phyloP scores from a whole-genome alignment of 768 basidiomycete species.

The Termitomyces sp. region DNA sequence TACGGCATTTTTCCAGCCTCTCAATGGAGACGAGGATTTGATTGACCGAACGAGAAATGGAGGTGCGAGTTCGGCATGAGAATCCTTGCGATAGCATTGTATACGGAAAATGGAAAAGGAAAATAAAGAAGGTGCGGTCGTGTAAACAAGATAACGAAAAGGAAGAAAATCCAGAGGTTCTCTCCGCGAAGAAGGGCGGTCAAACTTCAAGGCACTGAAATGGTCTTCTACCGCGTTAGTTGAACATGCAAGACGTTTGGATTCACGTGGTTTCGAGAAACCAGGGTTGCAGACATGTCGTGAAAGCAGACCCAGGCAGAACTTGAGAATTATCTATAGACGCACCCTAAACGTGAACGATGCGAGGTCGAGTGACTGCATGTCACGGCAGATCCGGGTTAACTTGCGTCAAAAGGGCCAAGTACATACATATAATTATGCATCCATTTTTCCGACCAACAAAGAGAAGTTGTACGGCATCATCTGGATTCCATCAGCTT shows the following conservation, averaged over 20 bases:
- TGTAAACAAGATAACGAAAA: background rate
- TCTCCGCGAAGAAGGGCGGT: background rate
- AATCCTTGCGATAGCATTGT: background rate
- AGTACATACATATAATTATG: background rate
- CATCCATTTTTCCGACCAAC: background rate
- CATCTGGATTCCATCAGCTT: too few relatives aligned
- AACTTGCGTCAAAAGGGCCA: background rate
- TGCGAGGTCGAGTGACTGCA: background rate
- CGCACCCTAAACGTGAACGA: background rate
- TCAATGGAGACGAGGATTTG: background rate
- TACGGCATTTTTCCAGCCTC: background rate
- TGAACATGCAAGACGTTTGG: background rate
- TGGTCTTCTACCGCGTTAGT: background rate
- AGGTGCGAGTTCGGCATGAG: background rate
- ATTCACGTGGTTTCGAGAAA: background rate
- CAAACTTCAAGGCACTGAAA: background rate
- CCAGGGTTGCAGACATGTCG: constrained; percentile 8
- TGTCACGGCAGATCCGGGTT: background rate
- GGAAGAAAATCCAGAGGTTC: background rate
- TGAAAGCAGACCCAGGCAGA: background rate
- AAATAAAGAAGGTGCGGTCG: background rate
- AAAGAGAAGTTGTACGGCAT: background rate
- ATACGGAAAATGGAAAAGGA: background rate
- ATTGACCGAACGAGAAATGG: background rate
- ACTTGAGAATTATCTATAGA: background rate